A percentile compares a stretch with the other conserved stretches of the same genome.
Evolutionary conservation across 495 filamentous ascomycete species (phyloP).

Genomic region (Mycothermus thermophilus): DNA sequence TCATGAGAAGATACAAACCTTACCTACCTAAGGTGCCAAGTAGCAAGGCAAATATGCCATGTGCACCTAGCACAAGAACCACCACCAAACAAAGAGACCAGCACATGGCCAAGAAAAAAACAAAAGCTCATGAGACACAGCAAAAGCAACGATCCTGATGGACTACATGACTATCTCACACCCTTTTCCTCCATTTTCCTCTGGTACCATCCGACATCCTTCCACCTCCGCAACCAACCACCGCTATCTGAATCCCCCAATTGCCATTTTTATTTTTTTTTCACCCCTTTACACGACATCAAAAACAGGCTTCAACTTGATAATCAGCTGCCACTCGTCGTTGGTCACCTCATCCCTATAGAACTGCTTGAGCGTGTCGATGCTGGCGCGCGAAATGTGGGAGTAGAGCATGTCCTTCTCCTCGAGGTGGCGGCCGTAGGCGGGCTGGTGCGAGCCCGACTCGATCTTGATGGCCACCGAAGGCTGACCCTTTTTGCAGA

Average conservation of each 20-base stretch:
- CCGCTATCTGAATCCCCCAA: not conserved
- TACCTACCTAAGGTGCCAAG: too few species aligned
- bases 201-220: too few species aligned
- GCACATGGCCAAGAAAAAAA: too few species aligned
- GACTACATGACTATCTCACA: too few species aligned
- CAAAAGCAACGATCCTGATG: too few species aligned
- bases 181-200: too few species aligned
- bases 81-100: too few species aligned
- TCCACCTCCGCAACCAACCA: not conserved
- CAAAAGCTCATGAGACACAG: too few species aligned
- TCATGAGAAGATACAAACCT: too few species aligned
- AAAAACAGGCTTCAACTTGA: constrained; percentile 87
- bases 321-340: constrained; percentile 85
- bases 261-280: not conserved
- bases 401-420: constrained; percentile 85
- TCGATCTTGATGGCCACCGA: constrained; percentile 98
- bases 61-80: too few species aligned
- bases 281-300: constrained; percentile 48
- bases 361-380: constrained; percentile 93
- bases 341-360: constrained; percentile 80
- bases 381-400: constrained; percentile 69
- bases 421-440: constrained; percentile 90
- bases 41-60: too few species aligned
- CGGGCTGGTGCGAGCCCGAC: constrained; percentile 78
- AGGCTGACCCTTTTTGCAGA: constrained; percentile 92